Base-by-base conservation (phyloP, 352 stramenopile species). In the Globisporangium lucens region DNA sequence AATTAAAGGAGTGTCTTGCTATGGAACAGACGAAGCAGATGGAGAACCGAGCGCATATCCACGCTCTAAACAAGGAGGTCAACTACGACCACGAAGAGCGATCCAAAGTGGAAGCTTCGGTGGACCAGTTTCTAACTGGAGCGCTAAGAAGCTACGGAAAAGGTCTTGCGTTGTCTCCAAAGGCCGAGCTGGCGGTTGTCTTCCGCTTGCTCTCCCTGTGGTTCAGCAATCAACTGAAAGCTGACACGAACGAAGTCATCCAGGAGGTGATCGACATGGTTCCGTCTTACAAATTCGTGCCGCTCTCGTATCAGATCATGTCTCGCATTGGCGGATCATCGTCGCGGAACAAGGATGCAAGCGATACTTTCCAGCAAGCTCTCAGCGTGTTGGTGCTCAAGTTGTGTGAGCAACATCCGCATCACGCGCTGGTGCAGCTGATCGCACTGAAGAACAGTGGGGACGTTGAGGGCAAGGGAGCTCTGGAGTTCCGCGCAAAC, bases 221-320 rank as follows among this genome's bases (percentile, higher is more conserved):
- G 97, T 98, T 99, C 65, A 89, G 80, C 59, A 98, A 98, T 66
- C 89, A 87, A 38, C 64, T 77, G 33, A 85, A 90, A 56, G 61
- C 74, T 3, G 77, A 82, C 47, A 89, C 97, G 12, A 95, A 97
- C 64, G 63, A 79, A 7, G 77, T 97, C n/a, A 83, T 99, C 27
- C 81, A 89, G 47, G 82, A 91, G 56, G 76, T 98, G 4, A 75
- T 93, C 27, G 74, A 88, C 3, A 68, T 75, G 38, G 93, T 99
- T 10, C 89, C 96, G 36, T 98, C 90, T 15, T 99, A 97, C 84
- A 97, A 98, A 69, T 98, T 99, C 67, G 89, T 99, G 29, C 95
- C 97, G 20, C 76, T 99, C 10, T 97, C 92, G 20, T 99, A 99
- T 73, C 98, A 99, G 81, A 94, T 99, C 27, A 98, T 99, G 62